phyloP scores from a whole-genome alignment of 2,329 filamentous ascomycete species.

The Trichoderma asperellum region DNA sequence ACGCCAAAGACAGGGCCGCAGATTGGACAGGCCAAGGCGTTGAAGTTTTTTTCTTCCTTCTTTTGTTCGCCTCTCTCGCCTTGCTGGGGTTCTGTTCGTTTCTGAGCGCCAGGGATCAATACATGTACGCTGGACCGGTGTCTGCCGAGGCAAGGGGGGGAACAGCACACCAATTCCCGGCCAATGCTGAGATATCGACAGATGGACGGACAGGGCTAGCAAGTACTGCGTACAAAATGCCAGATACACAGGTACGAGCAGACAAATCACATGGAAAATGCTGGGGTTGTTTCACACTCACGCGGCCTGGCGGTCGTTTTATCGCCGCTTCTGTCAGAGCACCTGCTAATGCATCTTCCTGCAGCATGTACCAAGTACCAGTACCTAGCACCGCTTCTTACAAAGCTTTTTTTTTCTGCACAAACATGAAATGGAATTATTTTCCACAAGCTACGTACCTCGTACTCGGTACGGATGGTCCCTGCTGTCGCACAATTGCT shows the following conservation, averaged over 20 bases:
- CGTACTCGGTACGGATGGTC: constrained; percentile 13
- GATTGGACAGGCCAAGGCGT: constrained; percentile 6
- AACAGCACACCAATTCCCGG: background rate
- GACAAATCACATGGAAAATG: constrained; percentile 24
- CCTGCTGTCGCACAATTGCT: background rate
- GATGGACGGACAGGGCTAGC: background rate
- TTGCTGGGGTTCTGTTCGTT: constrained; percentile 20
- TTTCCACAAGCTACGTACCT: background rate
- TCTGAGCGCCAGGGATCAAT: constrained; percentile 4
- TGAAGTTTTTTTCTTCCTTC: constrained; percentile 7
- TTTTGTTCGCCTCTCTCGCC: background rate
- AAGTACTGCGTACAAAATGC: background rate
- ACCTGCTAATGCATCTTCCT: background rate
- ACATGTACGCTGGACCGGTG: constrained; percentile 10
- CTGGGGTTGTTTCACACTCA: background rate
- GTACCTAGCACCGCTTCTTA: background rate
- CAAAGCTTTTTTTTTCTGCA: background rate
- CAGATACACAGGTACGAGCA: background rate
- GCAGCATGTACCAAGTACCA: background rate
- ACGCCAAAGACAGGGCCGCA: constrained; percentile 11
- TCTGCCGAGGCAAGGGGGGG: constrained; percentile 17
- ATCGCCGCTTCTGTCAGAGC: constrained; percentile 1
- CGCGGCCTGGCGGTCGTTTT: background rate
- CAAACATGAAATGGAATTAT: background rate
- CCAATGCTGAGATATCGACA: constrained; percentile 19